A percentile compares a stretch with the other conserved stretches of the same genome.
phyloP scores from a whole-genome alignment of 805 yeast species.

The Lipomyces sp. region DNA sequence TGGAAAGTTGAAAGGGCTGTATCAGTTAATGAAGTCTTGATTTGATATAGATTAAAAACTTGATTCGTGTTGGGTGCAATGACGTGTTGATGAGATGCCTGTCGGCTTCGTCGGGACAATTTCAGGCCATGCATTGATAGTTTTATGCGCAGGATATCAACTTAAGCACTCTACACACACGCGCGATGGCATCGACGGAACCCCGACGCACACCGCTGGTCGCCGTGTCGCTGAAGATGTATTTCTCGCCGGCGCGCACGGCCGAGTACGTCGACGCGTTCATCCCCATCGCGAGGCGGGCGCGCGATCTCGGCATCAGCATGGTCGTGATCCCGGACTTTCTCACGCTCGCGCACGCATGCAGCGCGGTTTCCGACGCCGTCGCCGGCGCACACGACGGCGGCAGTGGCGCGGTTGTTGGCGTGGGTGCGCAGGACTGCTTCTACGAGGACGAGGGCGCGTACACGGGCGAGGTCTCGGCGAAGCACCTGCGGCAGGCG shows the following conservation, averaged over 20 bases:
- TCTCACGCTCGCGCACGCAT: slow-evolving; percentile 26
- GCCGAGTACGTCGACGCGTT: slow-evolving; percentile 20
- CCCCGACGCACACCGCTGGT: slow-evolving; percentile 26
- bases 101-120: too few species aligned
- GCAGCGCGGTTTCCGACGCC: background rate
- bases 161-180: too few species aligned
- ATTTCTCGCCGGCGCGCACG: slow-evolving; percentile 30
- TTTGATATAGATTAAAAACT: too few species aligned
- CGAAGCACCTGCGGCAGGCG: slow-evolving; percentile 28
- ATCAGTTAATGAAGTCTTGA: too few species aligned
- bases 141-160: too few species aligned
- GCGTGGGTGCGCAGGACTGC: slow-evolving; percentile 36
- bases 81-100: too few species aligned
- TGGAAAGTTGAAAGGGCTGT: too few species aligned
- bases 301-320: slow-evolving; percentile 20
- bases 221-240: slow-evolving; percentile 34
- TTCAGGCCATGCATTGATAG: too few species aligned
- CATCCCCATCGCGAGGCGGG: slow-evolving; percentile 12
- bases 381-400: slow-evolving; percentile 11
- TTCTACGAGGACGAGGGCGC: slow-evolving; percentile 33
- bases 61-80: too few species aligned
- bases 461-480: slow-evolving; percentile 35
- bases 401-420: slow-evolving; percentile 7
- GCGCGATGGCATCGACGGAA: too few species aligned
- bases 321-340: slow-evolving; percentile 33